Conservation (phyloP, 2,329 filamentous ascomycete species). For the Chalaropsis ovoidea region DNA sequence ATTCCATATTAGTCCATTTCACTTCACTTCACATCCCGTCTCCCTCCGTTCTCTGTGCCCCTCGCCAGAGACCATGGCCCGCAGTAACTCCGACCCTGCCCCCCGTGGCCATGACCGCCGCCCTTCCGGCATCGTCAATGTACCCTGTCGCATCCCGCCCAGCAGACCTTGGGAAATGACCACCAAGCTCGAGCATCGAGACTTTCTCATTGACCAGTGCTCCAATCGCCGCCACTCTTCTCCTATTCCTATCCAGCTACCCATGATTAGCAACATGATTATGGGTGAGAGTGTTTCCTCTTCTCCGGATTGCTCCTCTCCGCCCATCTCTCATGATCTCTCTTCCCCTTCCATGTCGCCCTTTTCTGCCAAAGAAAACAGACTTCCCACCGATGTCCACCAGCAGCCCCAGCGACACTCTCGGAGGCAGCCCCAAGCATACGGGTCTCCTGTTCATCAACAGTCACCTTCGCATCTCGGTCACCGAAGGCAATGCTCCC, state of each 20-base stretch:
- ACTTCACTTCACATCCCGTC: neutral
- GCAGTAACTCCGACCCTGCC: neutral
- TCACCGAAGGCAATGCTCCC: neutral
- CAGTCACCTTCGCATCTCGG: neutral
- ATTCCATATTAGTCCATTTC: neutral
- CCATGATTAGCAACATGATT: constrained; percentile 11
- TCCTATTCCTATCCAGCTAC: constrained; percentile 11
- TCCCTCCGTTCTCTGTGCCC: neutral
- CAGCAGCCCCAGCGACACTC: neutral
- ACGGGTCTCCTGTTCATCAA: neutral
- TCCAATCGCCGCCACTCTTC: constrained; percentile 11
- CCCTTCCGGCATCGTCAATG: constrained; percentile 10
- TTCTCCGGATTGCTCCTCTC: neutral
- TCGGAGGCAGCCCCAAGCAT: neutral
- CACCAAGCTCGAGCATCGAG: constrained; percentile 12
- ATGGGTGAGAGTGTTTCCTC: neutral
- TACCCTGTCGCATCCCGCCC: constrained; percentile 17
- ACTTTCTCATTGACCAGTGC: constrained; percentile 23
- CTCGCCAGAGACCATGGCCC: neutral
- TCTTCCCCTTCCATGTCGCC: neutral
- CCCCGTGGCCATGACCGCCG: constrained; percentile 9
- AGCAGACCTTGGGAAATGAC: constrained; percentile 24
- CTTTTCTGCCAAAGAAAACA: neutral
- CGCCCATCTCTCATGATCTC: neutral
- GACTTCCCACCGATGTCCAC: neutral